phyloP scores from a whole-genome alignment of 768 basidiomycete species.

The Leccinum pellstonianum region DNA sequence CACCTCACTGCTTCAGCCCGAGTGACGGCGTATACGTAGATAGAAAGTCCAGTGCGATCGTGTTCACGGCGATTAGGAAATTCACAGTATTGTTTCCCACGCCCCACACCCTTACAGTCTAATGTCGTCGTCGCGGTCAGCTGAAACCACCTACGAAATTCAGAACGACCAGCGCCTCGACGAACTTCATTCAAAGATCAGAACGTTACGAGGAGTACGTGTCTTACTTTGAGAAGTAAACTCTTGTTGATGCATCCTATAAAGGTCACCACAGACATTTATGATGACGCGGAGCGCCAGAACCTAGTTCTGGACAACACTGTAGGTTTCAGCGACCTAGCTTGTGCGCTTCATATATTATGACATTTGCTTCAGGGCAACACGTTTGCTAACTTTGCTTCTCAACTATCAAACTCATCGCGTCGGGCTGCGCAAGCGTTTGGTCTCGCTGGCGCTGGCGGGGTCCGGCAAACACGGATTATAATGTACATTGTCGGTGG shows the following conservation, averaged over 20 bases:
- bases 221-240: constrained; percentile 16
- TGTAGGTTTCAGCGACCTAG: constrained; percentile 40
- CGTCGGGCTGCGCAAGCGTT: constrained; percentile 74
- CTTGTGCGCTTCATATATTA: neutral
- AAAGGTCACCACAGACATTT: constrained; percentile 83
- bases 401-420: constrained; percentile 63
- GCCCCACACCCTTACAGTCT: constrained; percentile 2
- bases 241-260: neutral
- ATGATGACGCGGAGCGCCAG: constrained; percentile 82
- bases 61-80: too few species aligned
- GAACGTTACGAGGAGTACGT: constrained; percentile 70
- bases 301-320: constrained; percentile 77
- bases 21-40: too few species aligned
- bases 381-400: constrained; percentile 64
- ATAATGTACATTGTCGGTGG: constrained; percentile 57
- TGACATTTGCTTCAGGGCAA: constrained; percentile 46
- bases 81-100: constrained; percentile 18
- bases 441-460: constrained; percentile 57
- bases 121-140: constrained; percentile 40
- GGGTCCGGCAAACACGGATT: constrained; percentile 67
- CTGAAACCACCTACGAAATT: constrained; percentile 75
- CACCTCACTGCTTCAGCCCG: too few species aligned
- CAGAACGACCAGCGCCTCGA: constrained; percentile 87
- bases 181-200: constrained; percentile 81
- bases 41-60: too few species aligned